Conservation (phyloP, 176 grass and related monocot genomes). For the Neostapfia colusana region DNA sequence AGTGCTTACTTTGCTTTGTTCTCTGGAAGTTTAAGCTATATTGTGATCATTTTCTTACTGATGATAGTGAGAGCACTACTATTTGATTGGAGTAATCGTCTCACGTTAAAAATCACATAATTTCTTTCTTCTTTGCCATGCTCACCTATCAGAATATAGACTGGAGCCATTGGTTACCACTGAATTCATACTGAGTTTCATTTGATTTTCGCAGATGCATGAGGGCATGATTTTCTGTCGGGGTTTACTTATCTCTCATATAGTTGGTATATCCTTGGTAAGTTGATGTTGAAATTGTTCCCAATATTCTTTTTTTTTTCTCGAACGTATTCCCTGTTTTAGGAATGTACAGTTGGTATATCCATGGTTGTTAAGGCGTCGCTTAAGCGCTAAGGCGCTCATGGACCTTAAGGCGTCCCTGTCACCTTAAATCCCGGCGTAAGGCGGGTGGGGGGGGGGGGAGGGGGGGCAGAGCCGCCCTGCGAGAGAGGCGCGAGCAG, state of each 20-base stretch:
- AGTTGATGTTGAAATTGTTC: constrained; percentile 40
- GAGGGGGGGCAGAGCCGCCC: too few relatives aligned
- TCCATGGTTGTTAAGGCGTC: too few relatives aligned
- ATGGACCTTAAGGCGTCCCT: too few relatives aligned
- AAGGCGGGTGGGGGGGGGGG: too few relatives aligned
- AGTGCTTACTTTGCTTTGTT: constrained; percentile 13
- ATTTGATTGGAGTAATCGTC: neutral
- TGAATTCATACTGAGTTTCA: constrained; percentile 16
- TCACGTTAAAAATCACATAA: neutral
- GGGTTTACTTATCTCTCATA: constrained; percentile 62
- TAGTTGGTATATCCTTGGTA: constrained; percentile 69
- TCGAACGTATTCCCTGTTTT: too few relatives aligned
- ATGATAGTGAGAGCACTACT: neutral
- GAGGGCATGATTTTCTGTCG: constrained; percentile 74
- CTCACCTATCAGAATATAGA: neutral
- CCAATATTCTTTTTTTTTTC: neutral
- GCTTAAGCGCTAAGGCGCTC: too few relatives aligned
- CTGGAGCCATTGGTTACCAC: neutral
- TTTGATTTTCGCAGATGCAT: constrained; percentile 50
- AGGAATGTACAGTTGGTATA: too few relatives aligned
- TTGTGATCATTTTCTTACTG: neutral
- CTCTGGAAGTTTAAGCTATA: neutral
- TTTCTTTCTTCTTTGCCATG: constrained; percentile 28
- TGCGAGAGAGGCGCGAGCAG: too few relatives aligned
- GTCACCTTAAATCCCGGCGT: too few relatives aligned